Evolutionary conservation across 164 flowering plant genomes (phyloP).

Genomic region (Litsea cubeba): DNA sequence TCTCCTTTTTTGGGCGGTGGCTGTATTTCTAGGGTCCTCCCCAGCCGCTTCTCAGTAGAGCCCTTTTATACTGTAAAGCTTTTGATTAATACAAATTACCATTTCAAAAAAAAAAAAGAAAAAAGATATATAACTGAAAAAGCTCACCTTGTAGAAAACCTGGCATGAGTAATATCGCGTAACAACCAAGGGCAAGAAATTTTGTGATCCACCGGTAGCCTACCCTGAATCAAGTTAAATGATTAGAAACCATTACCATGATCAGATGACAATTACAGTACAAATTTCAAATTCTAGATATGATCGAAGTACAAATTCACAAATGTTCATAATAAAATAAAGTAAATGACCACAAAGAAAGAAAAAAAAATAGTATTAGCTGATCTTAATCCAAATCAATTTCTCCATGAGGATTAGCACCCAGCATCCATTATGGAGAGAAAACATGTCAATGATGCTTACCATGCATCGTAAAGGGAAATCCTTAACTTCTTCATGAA

Average conservation of each 20-base stretch:
- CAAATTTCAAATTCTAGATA: too few species aligned
- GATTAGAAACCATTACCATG: conserved; percentile 16
- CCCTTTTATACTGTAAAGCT: too few species aligned
- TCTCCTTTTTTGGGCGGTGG: too few species aligned
- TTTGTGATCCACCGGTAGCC: conserved; percentile 85
- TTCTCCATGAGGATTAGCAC: neutral
- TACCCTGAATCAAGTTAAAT: conserved; percentile 59
- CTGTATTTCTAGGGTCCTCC: too few species aligned
- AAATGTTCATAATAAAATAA: too few species aligned
- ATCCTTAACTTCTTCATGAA: neutral
- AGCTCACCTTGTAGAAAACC: conserved; percentile 85
- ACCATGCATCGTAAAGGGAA: neutral
- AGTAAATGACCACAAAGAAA: neutral
- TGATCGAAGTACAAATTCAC: too few species aligned
- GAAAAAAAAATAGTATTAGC: neutral
- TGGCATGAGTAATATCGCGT: conserved; percentile 87
- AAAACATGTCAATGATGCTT: too few species aligned
- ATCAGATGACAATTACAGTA: neutral
- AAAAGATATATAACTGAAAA: neutral
- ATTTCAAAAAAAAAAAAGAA: too few species aligned
- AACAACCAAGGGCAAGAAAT: conserved; percentile 72
- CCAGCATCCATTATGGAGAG: neutral
- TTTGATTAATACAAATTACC: too few species aligned
- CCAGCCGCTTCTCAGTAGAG: too few species aligned
- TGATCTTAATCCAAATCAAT: too few species aligned